A percentile compares a stretch with the other conserved stretches of the same genome.
Evolutionary conservation across 2,329 filamentous ascomycete species (phyloP).

Genomic region (Sphaerulina populicola): DNA sequence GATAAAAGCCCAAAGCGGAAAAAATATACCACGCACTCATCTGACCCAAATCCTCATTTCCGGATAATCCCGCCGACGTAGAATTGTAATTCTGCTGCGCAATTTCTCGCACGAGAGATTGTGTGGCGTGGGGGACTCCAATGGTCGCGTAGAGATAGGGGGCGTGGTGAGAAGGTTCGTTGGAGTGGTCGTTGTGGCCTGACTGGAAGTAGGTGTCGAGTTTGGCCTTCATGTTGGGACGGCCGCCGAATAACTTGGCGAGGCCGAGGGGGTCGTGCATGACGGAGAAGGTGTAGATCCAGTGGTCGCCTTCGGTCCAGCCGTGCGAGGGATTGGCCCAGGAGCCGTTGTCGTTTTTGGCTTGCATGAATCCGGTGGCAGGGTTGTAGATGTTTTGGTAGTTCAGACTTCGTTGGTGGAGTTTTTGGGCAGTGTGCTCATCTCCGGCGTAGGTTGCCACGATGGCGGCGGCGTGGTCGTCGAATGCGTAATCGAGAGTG

Average conservation of each 20-base stretch:
- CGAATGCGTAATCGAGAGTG: slow-evolving; percentile 43
- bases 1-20: slow-evolving; percentile 43
- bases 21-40: slow-evolving; percentile 47
- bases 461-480: slow-evolving; percentile 41
- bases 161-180: slow-evolving; percentile 44
- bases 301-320: slow-evolving; percentile 45
- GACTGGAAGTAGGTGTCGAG: slow-evolving; percentile 41
- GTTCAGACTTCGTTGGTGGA: slow-evolving; percentile 36
- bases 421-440: slow-evolving; percentile 26
- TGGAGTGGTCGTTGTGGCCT: slow-evolving; percentile 43
- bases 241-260: slow-evolving; percentile 36
- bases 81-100: slow-evolving; percentile 41
- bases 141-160: slow-evolving; percentile 42
- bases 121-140: slow-evolving; percentile 36
- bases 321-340: slow-evolving; percentile 41
- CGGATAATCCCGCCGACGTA: slow-evolving; percentile 40
- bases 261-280: slow-evolving; percentile 41
- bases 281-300: slow-evolving; percentile 46
- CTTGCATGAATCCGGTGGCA: slow-evolving; percentile 42
- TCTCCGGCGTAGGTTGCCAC: slow-evolving; percentile 36
- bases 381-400: slow-evolving; percentile 40
- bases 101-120: slow-evolving; percentile 35
- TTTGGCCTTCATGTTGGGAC: slow-evolving; percentile 35
- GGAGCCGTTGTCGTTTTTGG: slow-evolving; percentile 41
- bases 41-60: slow-evolving; percentile 45